Percentiles rank a stretch among this genome's conserved stretches.
phyloP scores from a whole-genome alignment of 345 rosid genomes.

The Lepidium sativum region DNA sequence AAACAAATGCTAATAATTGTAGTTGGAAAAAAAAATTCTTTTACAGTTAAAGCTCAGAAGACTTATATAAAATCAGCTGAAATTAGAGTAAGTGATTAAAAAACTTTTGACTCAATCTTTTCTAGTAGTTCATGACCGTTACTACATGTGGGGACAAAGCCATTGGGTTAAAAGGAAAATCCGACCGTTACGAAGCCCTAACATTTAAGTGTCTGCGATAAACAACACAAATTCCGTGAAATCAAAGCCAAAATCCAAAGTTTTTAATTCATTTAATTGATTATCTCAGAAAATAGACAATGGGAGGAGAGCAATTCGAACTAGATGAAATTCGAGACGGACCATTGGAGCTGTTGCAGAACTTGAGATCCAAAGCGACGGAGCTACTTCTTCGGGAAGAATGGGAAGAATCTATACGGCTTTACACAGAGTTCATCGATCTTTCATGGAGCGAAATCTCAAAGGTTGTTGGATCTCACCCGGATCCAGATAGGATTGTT shows the following conservation, averaged over 20 bases:
- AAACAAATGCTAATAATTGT: neutral
- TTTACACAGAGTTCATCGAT: constrained; percentile 53
- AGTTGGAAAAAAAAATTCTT: too few relatives aligned
- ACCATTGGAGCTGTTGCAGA: constrained; percentile 39
- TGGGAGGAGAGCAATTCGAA: constrained; percentile 28
- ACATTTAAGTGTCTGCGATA: constrained; percentile 11
- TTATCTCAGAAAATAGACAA: neutral
- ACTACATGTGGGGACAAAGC: constrained; percentile 1
- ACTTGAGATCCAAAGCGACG: constrained; percentile 61
- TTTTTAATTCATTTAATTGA: neutral
- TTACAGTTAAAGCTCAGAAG: neutral
- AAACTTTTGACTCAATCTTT: neutral
- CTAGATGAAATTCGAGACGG: constrained; percentile 20
- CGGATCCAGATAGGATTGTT: constrained; percentile 20
- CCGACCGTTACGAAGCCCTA: constrained; percentile 49
- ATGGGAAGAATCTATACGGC: constrained; percentile 56
- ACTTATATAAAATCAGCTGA: neutral
- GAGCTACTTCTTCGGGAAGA: constrained; percentile 78
- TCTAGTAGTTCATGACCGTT: constrained; percentile 25
- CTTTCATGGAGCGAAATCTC: constrained; percentile 44
- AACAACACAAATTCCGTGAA: neutral
- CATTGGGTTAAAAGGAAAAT: neutral
- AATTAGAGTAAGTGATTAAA: neutral
- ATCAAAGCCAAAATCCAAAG: neutral
- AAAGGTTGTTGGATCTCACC: constrained; percentile 6